Evolutionary conservation across 2,329 filamentous ascomycete genomes (phyloP).

Genomic region (Exophiala bonariae): DNA sequence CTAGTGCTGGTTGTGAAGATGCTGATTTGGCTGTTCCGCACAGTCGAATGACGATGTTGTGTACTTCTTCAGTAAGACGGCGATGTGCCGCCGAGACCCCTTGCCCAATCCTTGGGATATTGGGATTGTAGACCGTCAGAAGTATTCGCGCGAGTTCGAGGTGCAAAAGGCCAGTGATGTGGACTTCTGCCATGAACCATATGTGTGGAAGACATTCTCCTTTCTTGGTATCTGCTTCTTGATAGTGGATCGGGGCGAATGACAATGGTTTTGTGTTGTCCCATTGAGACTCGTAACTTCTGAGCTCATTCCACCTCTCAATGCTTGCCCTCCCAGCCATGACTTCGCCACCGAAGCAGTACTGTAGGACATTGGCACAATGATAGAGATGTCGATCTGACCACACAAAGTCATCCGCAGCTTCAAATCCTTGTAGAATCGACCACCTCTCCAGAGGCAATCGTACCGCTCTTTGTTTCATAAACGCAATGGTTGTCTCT

Average conservation of each 20-base stretch:
- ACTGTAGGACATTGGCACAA: conserved; percentile 64
- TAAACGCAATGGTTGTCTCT: conserved; percentile 25
- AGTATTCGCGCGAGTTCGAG: conserved; percentile 30
- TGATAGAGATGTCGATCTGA: conserved; percentile 61
- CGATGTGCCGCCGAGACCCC: conserved; percentile 18
- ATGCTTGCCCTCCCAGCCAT: conserved; percentile 9
- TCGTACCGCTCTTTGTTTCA: conserved; percentile 21
- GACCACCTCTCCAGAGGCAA: conserved; percentile 26
- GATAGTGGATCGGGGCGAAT: conserved; percentile 28
- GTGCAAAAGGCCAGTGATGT: conserved; percentile 28
- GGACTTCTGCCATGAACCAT: conserved; percentile 31
- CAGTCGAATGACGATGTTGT: conserved; percentile 50
- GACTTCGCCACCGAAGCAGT: conserved; percentile 52
- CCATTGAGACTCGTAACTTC: conserved; percentile 26
- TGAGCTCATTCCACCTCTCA: conserved; percentile 25
- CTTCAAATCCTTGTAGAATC: conserved; percentile 24
- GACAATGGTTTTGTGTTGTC: conserved; percentile 24
- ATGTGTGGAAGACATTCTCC: conserved; percentile 29
- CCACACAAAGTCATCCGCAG: conserved; percentile 27
- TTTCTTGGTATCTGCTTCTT: conserved; percentile 22
- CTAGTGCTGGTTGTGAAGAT: conserved; percentile 56
- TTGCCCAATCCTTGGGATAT: conserved; percentile 29
- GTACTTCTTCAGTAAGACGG: conserved; percentile 29
- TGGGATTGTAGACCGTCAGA: conserved; percentile 31
- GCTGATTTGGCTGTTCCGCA: conserved; percentile 62